These are phyloP conservation scores for Crithidia bombi DNA, from an alignment of 208 protist species.

Conservation along the genomic window DNA sequence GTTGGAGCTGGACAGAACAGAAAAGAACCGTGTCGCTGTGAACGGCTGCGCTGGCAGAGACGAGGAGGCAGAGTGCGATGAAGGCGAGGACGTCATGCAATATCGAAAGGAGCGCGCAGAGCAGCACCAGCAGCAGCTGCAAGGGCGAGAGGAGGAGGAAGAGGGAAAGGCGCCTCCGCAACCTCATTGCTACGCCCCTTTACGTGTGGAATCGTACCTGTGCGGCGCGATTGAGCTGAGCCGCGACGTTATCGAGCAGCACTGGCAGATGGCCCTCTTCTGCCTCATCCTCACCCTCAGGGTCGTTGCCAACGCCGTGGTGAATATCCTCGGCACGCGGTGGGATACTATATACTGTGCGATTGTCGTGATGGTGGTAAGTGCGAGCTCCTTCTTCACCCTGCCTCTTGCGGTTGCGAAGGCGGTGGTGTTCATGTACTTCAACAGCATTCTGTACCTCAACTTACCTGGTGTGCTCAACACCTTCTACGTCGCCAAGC, in stretches of 20 bases:
- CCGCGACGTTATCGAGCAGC: slow-evolving; percentile 18
- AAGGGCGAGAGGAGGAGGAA: neutral
- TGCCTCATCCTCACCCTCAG: slow-evolving; percentile 31
- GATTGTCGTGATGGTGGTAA: slow-evolving; percentile 19
- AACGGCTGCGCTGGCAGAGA: slow-evolving; percentile 1
- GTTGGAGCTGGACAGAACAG: neutral
- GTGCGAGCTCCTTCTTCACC: slow-evolving; percentile 28
- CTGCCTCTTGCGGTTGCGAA: slow-evolving; percentile 44
- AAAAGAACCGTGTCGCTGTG: neutral
- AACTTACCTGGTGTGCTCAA: slow-evolving; percentile 51
- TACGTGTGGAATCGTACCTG: slow-evolving; percentile 9
- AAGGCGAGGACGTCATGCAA: neutral
- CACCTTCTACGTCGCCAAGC: slow-evolving; percentile 50
- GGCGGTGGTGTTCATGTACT: slow-evolving; percentile 37
- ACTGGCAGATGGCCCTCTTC: slow-evolving; percentile 29
- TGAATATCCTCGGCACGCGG: slow-evolving; percentile 26
- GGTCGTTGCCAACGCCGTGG: slow-evolving; percentile 24
- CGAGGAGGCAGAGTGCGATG: neutral
- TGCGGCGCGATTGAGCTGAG: slow-evolving; percentile 28
- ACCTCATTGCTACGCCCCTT: slow-evolving; percentile 22
- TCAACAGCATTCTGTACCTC: slow-evolving; percentile 48
- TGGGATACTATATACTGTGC: slow-evolving; percentile 26
- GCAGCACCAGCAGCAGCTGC: neutral
- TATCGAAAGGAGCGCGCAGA: too few species aligned
- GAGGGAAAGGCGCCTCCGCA: neutral